Conservation (phyloP, 2,329 filamentous ascomycete genomes). For the Ophiostoma himal-ulmi region DNA sequence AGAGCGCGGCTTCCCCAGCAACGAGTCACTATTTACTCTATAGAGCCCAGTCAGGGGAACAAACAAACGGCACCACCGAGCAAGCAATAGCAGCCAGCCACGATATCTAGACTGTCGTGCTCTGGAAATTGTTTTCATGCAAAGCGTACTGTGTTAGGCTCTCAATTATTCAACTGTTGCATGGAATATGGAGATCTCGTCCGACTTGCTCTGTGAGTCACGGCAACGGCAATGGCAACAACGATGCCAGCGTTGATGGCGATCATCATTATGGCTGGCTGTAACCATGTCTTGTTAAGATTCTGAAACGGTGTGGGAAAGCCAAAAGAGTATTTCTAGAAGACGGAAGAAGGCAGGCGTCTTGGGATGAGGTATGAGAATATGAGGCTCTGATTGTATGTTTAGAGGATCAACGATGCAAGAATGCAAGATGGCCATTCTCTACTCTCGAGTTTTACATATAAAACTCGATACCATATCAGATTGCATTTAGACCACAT, state of each 20-base stretch:
- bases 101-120: not conserved
- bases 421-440: too few relatives aligned
- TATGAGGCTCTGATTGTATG: not conserved
- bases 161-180: not conserved
- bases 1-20: not conserved
- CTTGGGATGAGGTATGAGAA: not conserved
- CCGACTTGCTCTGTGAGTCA: constrained; percentile 1
- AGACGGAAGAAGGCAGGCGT: not conserved
- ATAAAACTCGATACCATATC: too few relatives aligned
- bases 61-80: not conserved
- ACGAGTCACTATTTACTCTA: constrained; percentile 1
- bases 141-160: not conserved
- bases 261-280: not conserved
- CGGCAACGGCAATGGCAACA: not conserved
- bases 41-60: not conserved
- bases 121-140: not conserved
- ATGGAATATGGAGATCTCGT: not conserved
- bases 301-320: not conserved
- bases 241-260: not conserved
- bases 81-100: not conserved
- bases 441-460: too few relatives aligned
- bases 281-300: not conserved
- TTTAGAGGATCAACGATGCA: not conserved
- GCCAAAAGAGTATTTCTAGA: not conserved
- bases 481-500: too few relatives aligned